These are phyloP conservation scores for Eucalyptus camaldulensis DNA, from an alignment of 345 rosid species.

Conservation along the genomic window DNA sequence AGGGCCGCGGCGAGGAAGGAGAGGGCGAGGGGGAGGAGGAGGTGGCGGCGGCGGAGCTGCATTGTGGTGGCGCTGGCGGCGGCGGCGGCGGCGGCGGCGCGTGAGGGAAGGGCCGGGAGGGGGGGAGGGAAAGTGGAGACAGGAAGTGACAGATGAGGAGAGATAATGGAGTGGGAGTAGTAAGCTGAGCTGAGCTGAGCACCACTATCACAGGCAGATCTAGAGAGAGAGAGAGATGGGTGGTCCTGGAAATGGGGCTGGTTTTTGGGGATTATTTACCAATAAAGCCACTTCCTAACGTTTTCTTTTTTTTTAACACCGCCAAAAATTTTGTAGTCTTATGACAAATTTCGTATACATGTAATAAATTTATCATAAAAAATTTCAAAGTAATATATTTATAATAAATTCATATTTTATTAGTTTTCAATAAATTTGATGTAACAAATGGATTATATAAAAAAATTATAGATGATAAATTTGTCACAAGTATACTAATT, in stretches of 20 bases:
- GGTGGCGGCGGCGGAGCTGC: background rate
- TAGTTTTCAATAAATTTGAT: too few species aligned
- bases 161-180: background rate
- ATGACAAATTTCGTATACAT: too few species aligned
- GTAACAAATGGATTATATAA: too few species aligned
- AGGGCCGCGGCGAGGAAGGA: slow-evolving; percentile 1
- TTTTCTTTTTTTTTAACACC: background rate
- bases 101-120: background rate
- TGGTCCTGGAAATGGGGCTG: background rate
- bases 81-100: background rate
- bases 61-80: background rate
- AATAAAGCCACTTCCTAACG: background rate
- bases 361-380: too few species aligned
- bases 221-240: background rate
- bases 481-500: accelerated
- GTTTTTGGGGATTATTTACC: background rate
- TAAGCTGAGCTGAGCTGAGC: background rate
- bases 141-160: background rate
- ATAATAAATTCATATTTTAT: too few species aligned
- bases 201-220: background rate
- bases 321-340: too few species aligned
- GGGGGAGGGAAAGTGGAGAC: background rate
- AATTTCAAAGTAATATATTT: too few species aligned
- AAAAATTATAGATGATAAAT: accelerated
- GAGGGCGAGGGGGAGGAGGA: background rate